phyloP scores from a whole-genome alignment of 202 grass and related monocot genomes.

The Alloteropsis angusta region DNA sequence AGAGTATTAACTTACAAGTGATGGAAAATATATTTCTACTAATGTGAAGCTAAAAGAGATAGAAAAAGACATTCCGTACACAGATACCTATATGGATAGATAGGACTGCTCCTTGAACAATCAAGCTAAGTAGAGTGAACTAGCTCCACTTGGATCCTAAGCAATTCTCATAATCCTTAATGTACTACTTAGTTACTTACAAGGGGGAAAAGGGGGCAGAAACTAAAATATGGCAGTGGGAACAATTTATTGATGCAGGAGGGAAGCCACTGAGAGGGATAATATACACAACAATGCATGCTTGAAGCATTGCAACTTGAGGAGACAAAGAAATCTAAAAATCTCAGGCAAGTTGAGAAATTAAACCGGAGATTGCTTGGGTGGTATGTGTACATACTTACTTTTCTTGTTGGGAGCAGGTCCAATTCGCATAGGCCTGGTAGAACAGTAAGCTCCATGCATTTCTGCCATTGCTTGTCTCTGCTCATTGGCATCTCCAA shows the following conservation, averaged over 20 bases:
- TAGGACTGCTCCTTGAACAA: slow-evolving; percentile 35
- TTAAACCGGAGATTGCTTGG: neutral
- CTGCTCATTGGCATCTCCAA: slow-evolving; percentile 41
- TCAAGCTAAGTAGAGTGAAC: neutral
- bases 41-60: neutral
- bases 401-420: slow-evolving; percentile 20
- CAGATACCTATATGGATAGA: slow-evolving; percentile 23
- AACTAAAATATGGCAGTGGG: neutral
- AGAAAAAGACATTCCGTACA: neutral
- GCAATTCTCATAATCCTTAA: neutral
- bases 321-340: neutral
- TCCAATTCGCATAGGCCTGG: slow-evolving; percentile 37
- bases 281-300: neutral
- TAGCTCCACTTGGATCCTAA: neutral
- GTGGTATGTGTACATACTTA: neutral
- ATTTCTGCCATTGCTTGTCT: slow-evolving; percentile 39
- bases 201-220: neutral
- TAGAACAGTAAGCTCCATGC: slow-evolving; percentile 48
- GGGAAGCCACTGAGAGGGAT: neutral
- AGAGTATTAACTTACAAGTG: neutral
- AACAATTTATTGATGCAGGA: neutral
- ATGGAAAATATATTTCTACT: neutral
- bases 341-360: neutral
- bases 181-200: neutral
- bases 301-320: neutral